Base-by-base conservation (phyloP, 495 filamentous ascomycete genomes). In the Talaromyces nanjingensis region DNA sequence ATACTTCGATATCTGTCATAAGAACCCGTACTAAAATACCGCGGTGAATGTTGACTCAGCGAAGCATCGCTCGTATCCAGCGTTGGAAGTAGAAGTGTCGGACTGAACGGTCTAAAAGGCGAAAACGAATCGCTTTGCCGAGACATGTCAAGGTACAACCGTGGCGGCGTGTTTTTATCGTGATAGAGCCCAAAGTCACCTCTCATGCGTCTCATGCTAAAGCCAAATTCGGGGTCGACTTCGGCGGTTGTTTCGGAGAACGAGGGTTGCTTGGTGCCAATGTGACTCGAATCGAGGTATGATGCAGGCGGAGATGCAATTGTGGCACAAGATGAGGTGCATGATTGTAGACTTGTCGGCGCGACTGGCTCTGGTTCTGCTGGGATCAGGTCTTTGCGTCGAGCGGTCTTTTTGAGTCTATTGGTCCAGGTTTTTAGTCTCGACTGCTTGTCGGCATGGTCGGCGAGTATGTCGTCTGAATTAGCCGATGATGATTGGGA, bases 41-140 rank as follows among this genome's bases (percentile, higher is more conserved):
- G 27, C 5, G 29, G 29, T 8, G 27, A 37, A 59, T 4, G 2
- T 12, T 5, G 53, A 29, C 53, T 11, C 6, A 56, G 22, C 4
- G 53, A 25, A 56, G 53, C 22, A 3, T 56, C 53, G 5, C 53
- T 56, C 31, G 56, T 59, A 20, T 33, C 56, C 29, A 37, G 56
- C 29, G 9, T 59, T 22, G 56, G 56, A 18, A 59, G 31, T 14
- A 59, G n/a, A 25, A 59, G 6, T 9, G 14, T 37, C 3, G 56
- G 56, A 59, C 56, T 59, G 56, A 59, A 59, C n/a, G 56, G 56
- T 3, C 56, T 20, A 25, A 59, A 59, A 9, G 53, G 56, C 4
- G 56, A 59, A 4, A 59, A 59, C 4, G 56, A 12, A 16, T 59
- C 29, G 56, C 56, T 37, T 37, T 59, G 29, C 3, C 29, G 56